phyloP scores from a whole-genome alignment of 257 asterid species.

The Petrea volubilis region DNA sequence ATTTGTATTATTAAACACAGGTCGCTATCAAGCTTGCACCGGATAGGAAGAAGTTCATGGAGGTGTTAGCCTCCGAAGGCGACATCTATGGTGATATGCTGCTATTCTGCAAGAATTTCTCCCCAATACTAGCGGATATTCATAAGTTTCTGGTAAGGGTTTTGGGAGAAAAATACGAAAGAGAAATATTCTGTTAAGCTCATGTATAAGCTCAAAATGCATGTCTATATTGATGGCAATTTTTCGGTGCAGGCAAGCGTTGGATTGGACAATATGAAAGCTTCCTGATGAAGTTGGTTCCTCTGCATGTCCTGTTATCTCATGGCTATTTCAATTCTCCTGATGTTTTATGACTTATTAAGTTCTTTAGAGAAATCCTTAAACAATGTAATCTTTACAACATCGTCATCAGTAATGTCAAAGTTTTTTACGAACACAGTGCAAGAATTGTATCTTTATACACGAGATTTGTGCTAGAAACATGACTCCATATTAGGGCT shows the following conservation, averaged over 20 bases:
- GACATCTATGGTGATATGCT: slow-evolving; percentile 50
- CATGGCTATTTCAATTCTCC: background rate
- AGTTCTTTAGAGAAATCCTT: too few species aligned
- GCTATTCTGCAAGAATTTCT: slow-evolving; percentile 51
- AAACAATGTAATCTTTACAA: too few species aligned
- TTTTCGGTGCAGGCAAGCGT: slow-evolving; percentile 35
- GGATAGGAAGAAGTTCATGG: slow-evolving; percentile 77
- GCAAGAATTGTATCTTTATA: too few species aligned
- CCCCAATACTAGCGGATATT: slow-evolving; percentile 57
- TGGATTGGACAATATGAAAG: slow-evolving; percentile 75
- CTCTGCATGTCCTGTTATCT: background rate
- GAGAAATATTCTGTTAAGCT: background rate
- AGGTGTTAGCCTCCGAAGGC: slow-evolving; percentile 53
- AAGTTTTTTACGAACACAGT: too few species aligned
- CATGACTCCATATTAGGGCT: too few species aligned
- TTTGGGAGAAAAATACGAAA: background rate
- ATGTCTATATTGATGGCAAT: background rate
- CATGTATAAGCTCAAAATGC: background rate
- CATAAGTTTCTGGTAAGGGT: slow-evolving; percentile 67
- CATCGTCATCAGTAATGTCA: too few species aligned
- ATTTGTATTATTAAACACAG: slow-evolving; percentile 24
- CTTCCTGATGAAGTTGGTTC: slow-evolving; percentile 41
- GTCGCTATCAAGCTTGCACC: slow-evolving; percentile 77
- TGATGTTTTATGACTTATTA: too few species aligned
- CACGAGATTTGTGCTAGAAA: too few species aligned